Base-by-base conservation (phyloP, 768 basidiomycete genomes). In the Termitomyces eurrhizus region DNA sequence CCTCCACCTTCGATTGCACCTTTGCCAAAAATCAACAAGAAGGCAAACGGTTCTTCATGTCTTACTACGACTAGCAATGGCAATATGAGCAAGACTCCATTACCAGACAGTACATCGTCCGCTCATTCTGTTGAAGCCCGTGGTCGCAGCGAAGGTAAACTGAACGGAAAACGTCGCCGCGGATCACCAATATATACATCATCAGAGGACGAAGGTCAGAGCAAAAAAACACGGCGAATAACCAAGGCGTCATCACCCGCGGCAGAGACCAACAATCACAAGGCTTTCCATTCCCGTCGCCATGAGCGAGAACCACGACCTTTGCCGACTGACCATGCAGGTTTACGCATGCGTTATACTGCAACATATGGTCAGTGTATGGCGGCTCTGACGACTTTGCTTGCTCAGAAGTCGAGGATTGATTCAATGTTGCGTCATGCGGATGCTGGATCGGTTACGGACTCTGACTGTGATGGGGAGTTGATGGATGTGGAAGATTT, bases 161-260 rank as follows among this genome's bases (percentile, higher is more conserved):
- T 52, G 50, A 41, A 63, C 35, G 71, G 62, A 32, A 85, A 83
- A 57, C 57, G 65, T 21, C 78, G 83, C 49, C 84, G 87, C 49
- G 77, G 73, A 46, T 83, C 85, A 3, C 86, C 85, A 1, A 80
- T 85, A 54, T 88, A 86, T 62, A 88, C 88, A 0, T 87, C 87
- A 1, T 86, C 87, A 1, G 86, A 86, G 42, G 83, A 88, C 54
- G 84, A 86, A 66, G 77, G 76, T 26, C 77, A 81, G 60, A 72
- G 71, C 9, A 56, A 45, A 64, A 60, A 52, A 62, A 44, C 68
- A 65, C 61, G 70, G 57, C 52, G 61, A 14, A 62, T 56, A 39
- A 33, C 59, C n/a, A 50, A 57, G 39, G 57, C 46, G 11, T 56
- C 68, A 0, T 61, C 70, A 2, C 70, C 72, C 36, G 69, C 66